Percentiles rank a stretch among this genome's conserved stretches.
Evolutionary conservation across 306 rosid genomes (phyloP).

Genomic region (Cicer pinnatifidum): DNA sequence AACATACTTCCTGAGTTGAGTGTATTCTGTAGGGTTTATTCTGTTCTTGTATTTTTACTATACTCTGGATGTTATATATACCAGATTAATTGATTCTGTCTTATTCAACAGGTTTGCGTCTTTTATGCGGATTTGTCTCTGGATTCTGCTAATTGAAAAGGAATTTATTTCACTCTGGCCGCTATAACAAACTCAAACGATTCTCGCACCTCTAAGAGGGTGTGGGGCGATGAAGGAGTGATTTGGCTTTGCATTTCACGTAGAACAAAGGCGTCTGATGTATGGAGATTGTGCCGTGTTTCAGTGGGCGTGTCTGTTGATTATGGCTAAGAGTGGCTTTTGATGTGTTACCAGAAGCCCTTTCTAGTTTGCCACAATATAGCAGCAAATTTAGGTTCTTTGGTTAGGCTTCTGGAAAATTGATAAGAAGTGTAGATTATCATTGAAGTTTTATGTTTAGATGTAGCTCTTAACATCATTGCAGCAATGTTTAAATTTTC

Average conservation of each 20-base stretch:
- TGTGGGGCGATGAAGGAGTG: conserved; percentile 88
- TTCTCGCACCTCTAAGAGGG: conserved; percentile 96
- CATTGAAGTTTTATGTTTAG: conserved; percentile 49
- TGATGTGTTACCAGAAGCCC: conserved; percentile 53
- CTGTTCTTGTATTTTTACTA: conserved; percentile 26
- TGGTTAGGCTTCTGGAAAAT: conserved; percentile 53
- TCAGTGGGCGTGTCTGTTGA: conserved; percentile 86
- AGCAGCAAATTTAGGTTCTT: conserved; percentile 35
- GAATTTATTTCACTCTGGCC: conserved; percentile 94
- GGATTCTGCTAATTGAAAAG: conserved; percentile 56
- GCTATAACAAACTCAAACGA: conserved; percentile 59
- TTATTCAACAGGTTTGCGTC: conserved; percentile 58
- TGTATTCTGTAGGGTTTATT: background rate
- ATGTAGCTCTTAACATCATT: conserved; percentile 51
- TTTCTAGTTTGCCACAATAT: conserved; percentile 38
- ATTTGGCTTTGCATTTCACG: conserved; percentile 62
- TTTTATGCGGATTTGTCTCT: conserved; percentile 57
- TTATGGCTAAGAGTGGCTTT: conserved; percentile 79
- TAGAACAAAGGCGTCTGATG: conserved; percentile 73
- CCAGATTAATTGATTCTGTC: background rate
- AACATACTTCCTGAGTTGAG: background rate
- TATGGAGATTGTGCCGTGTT: conserved; percentile 98
- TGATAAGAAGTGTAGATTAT: conserved; percentile 47
- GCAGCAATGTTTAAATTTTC: conserved; percentile 73
- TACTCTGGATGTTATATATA: conserved; percentile 27